Conservation (phyloP, 352 stramenopile genomes). For the Pythium phragmiticola region DNA sequence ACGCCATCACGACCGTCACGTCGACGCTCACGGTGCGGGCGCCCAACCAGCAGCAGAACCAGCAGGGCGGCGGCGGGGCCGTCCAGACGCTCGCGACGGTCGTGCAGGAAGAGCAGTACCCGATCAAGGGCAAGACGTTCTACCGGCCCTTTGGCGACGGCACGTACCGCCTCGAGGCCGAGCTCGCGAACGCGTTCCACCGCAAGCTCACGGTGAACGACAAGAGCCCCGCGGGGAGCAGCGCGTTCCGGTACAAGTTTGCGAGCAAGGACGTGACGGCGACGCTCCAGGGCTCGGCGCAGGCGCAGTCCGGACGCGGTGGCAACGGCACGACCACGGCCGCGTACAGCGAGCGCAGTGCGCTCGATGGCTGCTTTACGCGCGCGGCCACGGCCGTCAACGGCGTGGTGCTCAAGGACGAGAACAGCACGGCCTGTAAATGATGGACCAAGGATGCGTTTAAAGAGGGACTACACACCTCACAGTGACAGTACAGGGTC, state of each 20-base stretch:
- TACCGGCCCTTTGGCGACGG: slow-evolving; percentile 38
- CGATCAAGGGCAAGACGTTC: slow-evolving; percentile 41
- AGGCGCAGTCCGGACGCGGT: slow-evolving; percentile 36
- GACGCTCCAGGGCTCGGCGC: slow-evolving; percentile 30
- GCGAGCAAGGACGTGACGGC: slow-evolving; percentile 30
- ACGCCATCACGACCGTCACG: slow-evolving; percentile 37
- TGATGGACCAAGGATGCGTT: background rate
- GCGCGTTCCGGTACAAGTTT: slow-evolving; percentile 29
- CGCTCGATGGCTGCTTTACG: slow-evolving; percentile 34
- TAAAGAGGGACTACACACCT: background rate
- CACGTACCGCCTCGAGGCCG: slow-evolving; percentile 42
- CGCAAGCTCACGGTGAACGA: slow-evolving; percentile 21
- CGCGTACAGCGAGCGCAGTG: slow-evolving; percentile 26
- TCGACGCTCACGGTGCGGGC: slow-evolving; percentile 27
- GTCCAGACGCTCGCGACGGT: slow-evolving; percentile 21
- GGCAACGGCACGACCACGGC: slow-evolving; percentile 37
- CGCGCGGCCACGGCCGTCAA: slow-evolving; percentile 24
- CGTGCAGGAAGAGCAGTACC: slow-evolving; percentile 48
- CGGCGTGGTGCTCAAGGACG: slow-evolving; percentile 29
- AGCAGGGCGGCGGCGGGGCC: slow-evolving; percentile 10
- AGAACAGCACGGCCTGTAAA: slow-evolving; percentile 8
- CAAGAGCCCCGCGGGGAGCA: slow-evolving; percentile 7
- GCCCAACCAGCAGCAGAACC: slow-evolving; percentile 9
- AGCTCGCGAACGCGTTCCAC: slow-evolving; percentile 45
- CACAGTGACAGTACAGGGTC: background rate